phyloP scores from a whole-genome alignment of 345 rosid species.

The Lagerstroemia speciosa region DNA sequence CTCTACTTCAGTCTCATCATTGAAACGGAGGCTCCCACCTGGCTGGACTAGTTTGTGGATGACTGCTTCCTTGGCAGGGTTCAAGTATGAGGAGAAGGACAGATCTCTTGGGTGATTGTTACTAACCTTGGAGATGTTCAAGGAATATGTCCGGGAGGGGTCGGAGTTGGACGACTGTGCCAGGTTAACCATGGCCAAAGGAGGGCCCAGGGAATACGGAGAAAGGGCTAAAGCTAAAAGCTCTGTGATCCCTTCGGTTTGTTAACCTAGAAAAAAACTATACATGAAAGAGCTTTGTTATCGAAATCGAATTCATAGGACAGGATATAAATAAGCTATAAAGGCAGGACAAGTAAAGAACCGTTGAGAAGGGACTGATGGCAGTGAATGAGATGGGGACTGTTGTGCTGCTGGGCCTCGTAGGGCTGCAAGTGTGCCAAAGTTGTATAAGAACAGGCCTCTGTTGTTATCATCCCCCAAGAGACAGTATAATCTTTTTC shows the following conservation, averaged over 20 bases:
- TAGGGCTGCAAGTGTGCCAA: neutral
- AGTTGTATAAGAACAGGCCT: neutral
- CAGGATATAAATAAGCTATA: neutral
- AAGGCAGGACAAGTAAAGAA: neutral
- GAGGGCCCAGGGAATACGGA: neutral
- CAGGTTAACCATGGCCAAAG: constrained; percentile 28
- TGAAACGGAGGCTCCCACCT: constrained; percentile 14
- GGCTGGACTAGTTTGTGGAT: constrained; percentile 20
- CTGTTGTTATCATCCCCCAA: neutral
- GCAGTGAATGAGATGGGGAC: neutral
- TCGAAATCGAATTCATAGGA: neutral
- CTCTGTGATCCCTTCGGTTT: neutral
- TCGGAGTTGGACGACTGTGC: constrained; percentile 16
- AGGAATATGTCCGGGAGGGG: constrained; percentile 21
- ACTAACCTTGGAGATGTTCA: constrained; percentile 11
- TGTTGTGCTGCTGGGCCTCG: neutral
- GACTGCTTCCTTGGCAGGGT: constrained; percentile 28
- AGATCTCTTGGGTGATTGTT: constrained; percentile 21
- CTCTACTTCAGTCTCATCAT: constrained; percentile 9
- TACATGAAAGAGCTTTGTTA: neutral
- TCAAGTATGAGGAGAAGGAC: constrained; percentile 47
- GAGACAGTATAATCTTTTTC: neutral
- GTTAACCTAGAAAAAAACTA: neutral
- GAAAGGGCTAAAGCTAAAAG: neutral
- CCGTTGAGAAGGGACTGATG: neutral